These are phyloP conservation scores for Neoascochyta sp. DNA, from an alignment of 2,329 filamentous ascomycete genomes.

Conservation along the genomic window DNA sequence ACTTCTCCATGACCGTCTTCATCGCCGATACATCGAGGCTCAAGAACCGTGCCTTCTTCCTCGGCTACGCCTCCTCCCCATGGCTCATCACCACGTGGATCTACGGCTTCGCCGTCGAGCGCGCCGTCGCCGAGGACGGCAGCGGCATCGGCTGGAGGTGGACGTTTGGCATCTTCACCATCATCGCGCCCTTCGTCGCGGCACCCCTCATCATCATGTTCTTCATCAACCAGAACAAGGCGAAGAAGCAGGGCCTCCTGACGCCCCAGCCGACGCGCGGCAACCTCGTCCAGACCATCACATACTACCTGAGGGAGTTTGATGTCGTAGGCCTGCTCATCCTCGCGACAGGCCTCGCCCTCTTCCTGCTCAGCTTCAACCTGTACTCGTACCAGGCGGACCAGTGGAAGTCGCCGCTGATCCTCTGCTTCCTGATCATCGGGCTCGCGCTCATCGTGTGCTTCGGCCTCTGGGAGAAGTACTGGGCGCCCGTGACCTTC, in stretches of 20 bases:
- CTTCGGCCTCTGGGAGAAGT: conserved; percentile 44
- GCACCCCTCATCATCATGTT: conserved; percentile 61
- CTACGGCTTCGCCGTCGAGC: conserved; percentile 23
- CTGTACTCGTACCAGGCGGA: conserved; percentile 42
- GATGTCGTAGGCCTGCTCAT: conserved; percentile 61
- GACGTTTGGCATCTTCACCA: conserved; percentile 64
- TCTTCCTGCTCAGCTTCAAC: conserved; percentile 67
- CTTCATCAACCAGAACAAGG: conserved; percentile 57
- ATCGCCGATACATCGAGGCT: conserved; percentile 66
- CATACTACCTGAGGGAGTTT: conserved; percentile 59
- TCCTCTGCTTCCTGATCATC: conserved; percentile 44
- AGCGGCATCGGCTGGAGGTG: conserved; percentile 59
- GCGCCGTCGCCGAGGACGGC: conserved; percentile 45
- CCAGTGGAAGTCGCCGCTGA: conserved; percentile 36
- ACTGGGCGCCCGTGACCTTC: conserved; percentile 40
- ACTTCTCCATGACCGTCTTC: conserved; percentile 62
- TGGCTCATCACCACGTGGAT: conserved; percentile 34
- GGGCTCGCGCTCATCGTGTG: conserved; percentile 35
- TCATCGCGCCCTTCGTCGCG: conserved; percentile 60
- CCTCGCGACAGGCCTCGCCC: conserved; percentile 56
- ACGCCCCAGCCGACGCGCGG: conserved; percentile 46
- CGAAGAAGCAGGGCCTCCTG: conserved; percentile 53
- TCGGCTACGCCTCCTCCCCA: conserved; percentile 45
- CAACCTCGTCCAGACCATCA: conserved; percentile 45
- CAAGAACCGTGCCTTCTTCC: conserved; percentile 59